These are phyloP conservation scores for Stachybotrys chlorohalonatus DNA, from an alignment of 2,329 filamentous ascomycete species.

Conservation along the genomic window DNA sequence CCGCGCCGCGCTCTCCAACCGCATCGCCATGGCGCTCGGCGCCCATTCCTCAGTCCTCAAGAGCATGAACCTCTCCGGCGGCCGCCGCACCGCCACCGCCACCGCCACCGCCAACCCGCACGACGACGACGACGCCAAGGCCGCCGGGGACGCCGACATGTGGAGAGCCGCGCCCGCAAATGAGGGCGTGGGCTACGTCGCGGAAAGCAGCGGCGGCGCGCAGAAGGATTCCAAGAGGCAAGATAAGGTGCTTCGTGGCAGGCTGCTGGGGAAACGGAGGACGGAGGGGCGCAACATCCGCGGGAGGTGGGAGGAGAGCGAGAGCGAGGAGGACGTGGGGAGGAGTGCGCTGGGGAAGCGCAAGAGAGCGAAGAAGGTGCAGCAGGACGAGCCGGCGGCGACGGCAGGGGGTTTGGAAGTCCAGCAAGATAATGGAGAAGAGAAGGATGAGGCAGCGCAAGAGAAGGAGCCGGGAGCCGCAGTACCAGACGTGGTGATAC, in stretches of 20 bases:
- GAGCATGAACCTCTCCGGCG: constrained; percentile 13
- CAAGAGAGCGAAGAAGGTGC: constrained; percentile 19
- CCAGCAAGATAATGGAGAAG: background rate
- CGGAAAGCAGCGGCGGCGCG: constrained; percentile 6
- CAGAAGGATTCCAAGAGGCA: constrained; percentile 9
- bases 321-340: constrained; percentile 26
- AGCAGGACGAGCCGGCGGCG: background rate
- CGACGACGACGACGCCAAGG: constrained; percentile 7
- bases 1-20: constrained; percentile 30
- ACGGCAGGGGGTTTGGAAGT: background rate
- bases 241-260: constrained; percentile 21
- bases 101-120: constrained; percentile 1
- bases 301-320: constrained; percentile 16
- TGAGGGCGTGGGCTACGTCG: constrained; percentile 31
- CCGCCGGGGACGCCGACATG: constrained; percentile 19
- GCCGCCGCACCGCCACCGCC: constrained; percentile 7
- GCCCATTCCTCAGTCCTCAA: constrained; percentile 23
- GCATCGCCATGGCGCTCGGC: constrained; percentile 29
- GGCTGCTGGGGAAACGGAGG: constrained; percentile 16
- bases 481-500: background rate
- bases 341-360: constrained; percentile 27
- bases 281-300: constrained; percentile 4
- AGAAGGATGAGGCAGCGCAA: background rate
- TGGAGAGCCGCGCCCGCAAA: constrained; percentile 17
- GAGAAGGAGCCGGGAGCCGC: background rate